A percentile compares a stretch with the other conserved stretches of the same genome.
Conservation (phyloP, 441 rosid species). For the Gossypium schwendimanii region DNA sequence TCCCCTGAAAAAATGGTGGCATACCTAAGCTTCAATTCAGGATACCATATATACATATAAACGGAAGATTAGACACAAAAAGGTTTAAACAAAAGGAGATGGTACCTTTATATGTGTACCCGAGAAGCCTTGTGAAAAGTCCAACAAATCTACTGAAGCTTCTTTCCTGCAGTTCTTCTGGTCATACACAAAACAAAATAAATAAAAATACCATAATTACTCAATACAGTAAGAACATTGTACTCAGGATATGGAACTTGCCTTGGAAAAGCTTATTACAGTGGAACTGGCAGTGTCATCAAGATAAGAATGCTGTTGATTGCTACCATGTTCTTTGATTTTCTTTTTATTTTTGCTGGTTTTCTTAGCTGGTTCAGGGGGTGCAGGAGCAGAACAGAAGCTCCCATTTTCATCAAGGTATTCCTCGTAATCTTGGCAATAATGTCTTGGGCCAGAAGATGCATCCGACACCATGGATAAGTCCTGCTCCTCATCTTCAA, state of each 20-base stretch:
- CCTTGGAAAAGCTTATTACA: conserved; percentile 32
- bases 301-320: conserved; percentile 35
- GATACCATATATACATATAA: background rate
- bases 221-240: background rate
- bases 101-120: conserved; percentile 36
- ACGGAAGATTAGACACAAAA: background rate
- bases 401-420: conserved; percentile 23
- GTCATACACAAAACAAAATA: background rate
- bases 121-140: conserved; percentile 42
- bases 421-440: conserved; percentile 25
- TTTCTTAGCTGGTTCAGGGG: conserved; percentile 16
- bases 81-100: background rate
- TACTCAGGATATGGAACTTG: conserved; percentile 19
- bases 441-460: conserved; percentile 57
- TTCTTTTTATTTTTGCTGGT: conserved; percentile 28
- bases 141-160: conserved; percentile 30
- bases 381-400: conserved; percentile 15
- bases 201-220: background rate
- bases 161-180: conserved; percentile 31
- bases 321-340: conserved; percentile 21
- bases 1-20: conserved; percentile 27
- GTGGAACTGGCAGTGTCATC: conserved; percentile 72
- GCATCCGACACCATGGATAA: conserved; percentile 78
- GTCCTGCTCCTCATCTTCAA: conserved; percentile 36
- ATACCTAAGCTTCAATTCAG: background rate